phyloP scores from a whole-genome alignment of 495 filamentous ascomycete species.

The Margaritispora aquatica region DNA sequence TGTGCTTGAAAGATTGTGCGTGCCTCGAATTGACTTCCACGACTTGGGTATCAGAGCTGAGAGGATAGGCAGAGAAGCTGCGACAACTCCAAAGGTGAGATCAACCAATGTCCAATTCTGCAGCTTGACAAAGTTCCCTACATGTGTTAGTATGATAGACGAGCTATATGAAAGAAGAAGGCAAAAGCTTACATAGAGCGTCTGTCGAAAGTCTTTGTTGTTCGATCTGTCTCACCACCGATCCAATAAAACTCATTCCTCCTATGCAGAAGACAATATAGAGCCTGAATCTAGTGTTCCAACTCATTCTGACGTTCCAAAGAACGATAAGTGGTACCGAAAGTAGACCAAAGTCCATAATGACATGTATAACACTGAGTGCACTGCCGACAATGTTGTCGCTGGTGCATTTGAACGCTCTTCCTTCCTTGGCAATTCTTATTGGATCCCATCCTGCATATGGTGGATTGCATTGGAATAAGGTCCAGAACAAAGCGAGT shows the following conservation, averaged over 20 bases:
- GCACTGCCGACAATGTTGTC: not conserved
- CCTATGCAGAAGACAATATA: conserved; percentile 18
- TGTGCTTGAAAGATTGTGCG: not conserved
- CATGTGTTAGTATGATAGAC: not conserved
- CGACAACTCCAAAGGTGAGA: conserved; percentile 16
- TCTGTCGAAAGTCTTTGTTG: not conserved
- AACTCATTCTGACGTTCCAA: conserved; percentile 18
- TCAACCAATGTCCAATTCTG: conserved; percentile 18
- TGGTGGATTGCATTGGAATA: conserved; percentile 16
- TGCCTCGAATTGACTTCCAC: conserved; percentile 1
- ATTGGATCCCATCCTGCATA: conserved; percentile 5
- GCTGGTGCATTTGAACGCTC: conserved; percentile 4
- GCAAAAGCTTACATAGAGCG: not conserved
- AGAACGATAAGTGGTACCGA: conserved; percentile 20
- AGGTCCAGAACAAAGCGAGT: conserved; percentile 9
- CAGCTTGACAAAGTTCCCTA: not conserved
- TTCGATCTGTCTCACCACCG: conserved; percentile 9
- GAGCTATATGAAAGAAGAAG: not conserved
- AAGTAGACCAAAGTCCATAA: conserved; percentile 21
- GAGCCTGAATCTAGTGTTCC: conserved; percentile 12
- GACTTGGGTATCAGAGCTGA: conserved; percentile 9
- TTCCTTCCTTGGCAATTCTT: not conserved
- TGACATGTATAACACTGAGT: conserved; percentile 17
- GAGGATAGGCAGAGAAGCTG: conserved; percentile 18
- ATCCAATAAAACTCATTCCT: conserved; percentile 14